phyloP scores from a whole-genome alignment of 116 monocot species.

The Iris pallida region DNA sequence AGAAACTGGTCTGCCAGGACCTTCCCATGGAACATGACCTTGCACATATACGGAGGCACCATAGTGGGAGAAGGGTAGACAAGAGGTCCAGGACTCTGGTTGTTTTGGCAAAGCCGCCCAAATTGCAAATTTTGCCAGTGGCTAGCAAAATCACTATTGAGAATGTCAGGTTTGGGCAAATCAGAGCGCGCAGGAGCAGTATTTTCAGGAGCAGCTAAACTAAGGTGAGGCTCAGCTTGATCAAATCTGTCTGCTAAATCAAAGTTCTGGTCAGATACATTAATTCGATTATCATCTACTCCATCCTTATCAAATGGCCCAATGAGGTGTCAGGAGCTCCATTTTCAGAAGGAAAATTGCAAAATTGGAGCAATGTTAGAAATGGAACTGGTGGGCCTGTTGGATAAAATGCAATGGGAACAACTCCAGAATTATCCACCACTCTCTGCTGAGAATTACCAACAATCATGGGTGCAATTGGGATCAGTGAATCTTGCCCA shows the following conservation, averaged over 20 bases:
- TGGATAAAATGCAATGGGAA: constrained; percentile 37
- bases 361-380: constrained; percentile 25
- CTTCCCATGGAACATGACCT: constrained; percentile 34
- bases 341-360: constrained; percentile 29
- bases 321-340: constrained; percentile 29
- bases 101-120: constrained; percentile 49
- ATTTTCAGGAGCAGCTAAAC: constrained; percentile 17
- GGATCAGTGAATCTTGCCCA: constrained; percentile 34
- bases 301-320: constrained; percentile 28
- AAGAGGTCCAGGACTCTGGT: constrained; percentile 13
- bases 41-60: constrained; percentile 39
- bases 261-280: constrained; percentile 25
- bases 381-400: constrained; percentile 66
- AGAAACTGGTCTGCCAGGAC: constrained; percentile 45
- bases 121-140: constrained; percentile 63
- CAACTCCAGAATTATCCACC: constrained; percentile 30
- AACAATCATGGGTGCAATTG: constrained; percentile 27
- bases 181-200: constrained; percentile 20
- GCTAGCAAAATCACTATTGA: constrained; percentile 59
- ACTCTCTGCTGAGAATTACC: constrained; percentile 28
- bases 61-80: constrained; percentile 24
- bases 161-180: constrained; percentile 52
- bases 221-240: constrained; percentile 22
- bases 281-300: constrained; percentile 18
- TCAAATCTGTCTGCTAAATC: constrained; percentile 28